A percentile compares a stretch with the other conserved stretches of the same genome.
phyloP scores from a whole-genome alignment of 208 protist genomes.

The Acanthamoeba triangularis region DNA sequence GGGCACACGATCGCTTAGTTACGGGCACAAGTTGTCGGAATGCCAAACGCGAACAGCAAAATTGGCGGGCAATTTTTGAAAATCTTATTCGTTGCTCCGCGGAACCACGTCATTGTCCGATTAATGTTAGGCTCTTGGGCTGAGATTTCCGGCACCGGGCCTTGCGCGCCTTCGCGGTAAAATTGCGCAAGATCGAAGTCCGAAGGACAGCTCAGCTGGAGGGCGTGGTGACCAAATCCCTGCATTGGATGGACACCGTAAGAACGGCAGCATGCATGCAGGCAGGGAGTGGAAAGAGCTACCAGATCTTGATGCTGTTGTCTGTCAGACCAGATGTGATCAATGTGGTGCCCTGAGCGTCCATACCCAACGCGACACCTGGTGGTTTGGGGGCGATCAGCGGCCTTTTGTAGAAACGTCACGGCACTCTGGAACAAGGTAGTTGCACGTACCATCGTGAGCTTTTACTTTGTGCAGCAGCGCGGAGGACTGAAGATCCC shows the following conservation, averaged over 20 bases:
- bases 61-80: too few species aligned
- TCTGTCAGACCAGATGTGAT: neutral
- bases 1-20: too few species aligned
- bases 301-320: slow-evolving; percentile 38
- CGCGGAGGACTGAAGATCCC: neutral
- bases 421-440: neutral
- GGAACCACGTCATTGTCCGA: too few species aligned
- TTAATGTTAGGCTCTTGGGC: too few species aligned
- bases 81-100: too few species aligned
- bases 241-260: neutral
- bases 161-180: too few species aligned
- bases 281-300: neutral
- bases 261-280: neutral
- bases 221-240: neutral
- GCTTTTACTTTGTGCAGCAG: neutral
- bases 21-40: neutral
- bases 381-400: neutral
- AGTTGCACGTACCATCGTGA: neutral
- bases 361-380: slow-evolving; percentile 7
- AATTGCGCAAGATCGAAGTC: too few species aligned
- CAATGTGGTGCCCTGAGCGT: neutral
- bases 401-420: neutral
- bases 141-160: too few species aligned
- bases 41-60: neutral
- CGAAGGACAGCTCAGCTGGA: too few species aligned